Base-by-base conservation (phyloP, 768 basidiomycete species). In the Lactarius sanguifluus region DNA sequence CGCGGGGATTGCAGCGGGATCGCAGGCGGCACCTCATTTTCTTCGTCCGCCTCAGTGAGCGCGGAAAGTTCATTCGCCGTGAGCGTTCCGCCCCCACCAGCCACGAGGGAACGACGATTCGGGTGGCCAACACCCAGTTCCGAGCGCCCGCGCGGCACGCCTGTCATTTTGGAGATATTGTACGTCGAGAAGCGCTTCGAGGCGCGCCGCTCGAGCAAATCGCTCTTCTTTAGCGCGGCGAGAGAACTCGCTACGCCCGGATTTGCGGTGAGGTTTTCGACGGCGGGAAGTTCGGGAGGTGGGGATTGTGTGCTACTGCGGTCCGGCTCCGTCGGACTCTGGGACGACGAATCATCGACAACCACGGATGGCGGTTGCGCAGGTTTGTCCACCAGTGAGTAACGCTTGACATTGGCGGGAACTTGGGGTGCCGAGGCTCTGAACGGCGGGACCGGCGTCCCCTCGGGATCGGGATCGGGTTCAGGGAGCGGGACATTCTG, bases 151-250 rank as follows among this genome's bases (percentile, higher is more conserved):
- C 85, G 81, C 30, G 85, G 78, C 23, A 82, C 79, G 18, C 88
- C 87, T 3, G 93, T 89, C 89, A 98, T 96, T 79, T 96, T 96
- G 57, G 90, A 88, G 72, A 98, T 91, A 69, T 95, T 92, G 75
- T 96, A 98, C 1, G 89, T 88, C 52, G 95, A 97, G 78, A 95
- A 98, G 0, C 97, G 91, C 75, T 98, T 98, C 25, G 92, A 95
- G 20, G 96, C 96, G 56, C 96, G 83, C 25, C 96, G 86, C 72
- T 95, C 93, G 45, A 98, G 83, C 1, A 87, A 83, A 70, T 96
- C 94, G 59, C 85, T 88, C 72, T 90, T 87, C 77, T 96, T 90
- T 56, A 99, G 81, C 9, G 94, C 94, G 8, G 92, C 94, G 12
- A 98, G 83, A 6, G 92, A 90, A 72, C 86, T 85, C 60, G 90